Conservation (phyloP, 2,329 filamentous ascomycete genomes). For the Colletotrichum sp. region DNA sequence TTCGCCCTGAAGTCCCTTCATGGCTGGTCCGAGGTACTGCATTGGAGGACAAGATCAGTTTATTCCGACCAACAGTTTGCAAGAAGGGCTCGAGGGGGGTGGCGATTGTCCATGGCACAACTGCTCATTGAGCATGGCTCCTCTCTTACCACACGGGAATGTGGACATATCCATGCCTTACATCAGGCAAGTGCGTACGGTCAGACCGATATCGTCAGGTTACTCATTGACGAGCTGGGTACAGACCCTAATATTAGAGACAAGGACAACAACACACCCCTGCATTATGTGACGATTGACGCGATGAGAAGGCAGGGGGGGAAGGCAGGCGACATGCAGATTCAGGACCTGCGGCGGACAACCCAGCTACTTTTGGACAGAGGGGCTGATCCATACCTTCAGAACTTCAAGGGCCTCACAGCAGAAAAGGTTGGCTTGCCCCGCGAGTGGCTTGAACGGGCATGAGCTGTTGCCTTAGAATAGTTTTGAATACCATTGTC, state of each 20-base stretch:
- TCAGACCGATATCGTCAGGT: background rate
- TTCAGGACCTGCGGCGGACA: background rate
- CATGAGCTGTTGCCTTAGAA: background rate
- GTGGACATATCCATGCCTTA: background rate
- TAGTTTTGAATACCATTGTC: too few relatives aligned
- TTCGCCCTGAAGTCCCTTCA: background rate
- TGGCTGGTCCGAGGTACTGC: background rate
- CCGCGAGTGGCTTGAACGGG: background rate
- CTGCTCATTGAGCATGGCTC: background rate
- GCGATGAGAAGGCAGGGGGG: background rate
- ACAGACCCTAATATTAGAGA: background rate
- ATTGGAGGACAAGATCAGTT: background rate
- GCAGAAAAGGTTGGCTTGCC: fast-evolving
- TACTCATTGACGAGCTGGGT: background rate
- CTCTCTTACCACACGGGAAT: background rate
- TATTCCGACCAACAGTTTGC: background rate
- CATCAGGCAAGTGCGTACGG: background rate
- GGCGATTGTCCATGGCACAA: background rate
- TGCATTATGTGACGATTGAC: background rate
- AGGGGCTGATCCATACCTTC: background rate
- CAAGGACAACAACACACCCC: background rate
- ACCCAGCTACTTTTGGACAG: background rate
- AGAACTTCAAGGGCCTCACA: background rate
- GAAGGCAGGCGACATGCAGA: background rate
- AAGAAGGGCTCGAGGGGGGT: background rate